Evolutionary conservation across 257 asterid species (phyloP), one percentile per base, ranked within the genome.

Genomic region (Mentha longifolia): DNA sequence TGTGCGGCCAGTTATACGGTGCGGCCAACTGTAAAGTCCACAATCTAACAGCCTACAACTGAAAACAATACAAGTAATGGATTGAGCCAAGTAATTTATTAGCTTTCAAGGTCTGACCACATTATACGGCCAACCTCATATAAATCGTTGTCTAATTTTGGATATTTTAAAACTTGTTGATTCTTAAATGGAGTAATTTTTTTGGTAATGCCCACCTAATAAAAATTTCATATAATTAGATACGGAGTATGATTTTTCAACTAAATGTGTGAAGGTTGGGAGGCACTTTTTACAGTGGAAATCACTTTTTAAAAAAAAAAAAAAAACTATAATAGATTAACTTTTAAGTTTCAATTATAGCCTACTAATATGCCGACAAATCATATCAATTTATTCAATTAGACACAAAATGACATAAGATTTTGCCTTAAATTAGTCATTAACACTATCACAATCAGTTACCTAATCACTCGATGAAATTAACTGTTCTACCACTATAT

Each of bases 281-380:
- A 37, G 58, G 30, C 67, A 63, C 39, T 72, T 57, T 54, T 60
- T 8, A 52, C 42, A 57, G 74, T 81, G 69, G 79, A 47, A 68
- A 52, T 28, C 19, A 16, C 37, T 56, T 42, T 81, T 72, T 67
- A 61, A 63, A n/a, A n/a, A n/a, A n/a, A n/a, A n/a, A n/a, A n/a
- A n/a, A n/a, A n/a, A n/a, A n/a, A n/a, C n/a, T 81, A 83, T 70
- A 59, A 42, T 41, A 8, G 78, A 83, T 80, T 82, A 72, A 64
- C 78, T 55, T 69, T 68, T 62, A 79, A 77, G 79, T 63, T 76
- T 74, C 79, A 84, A 88, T 86, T 65, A 80, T 84, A 67, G 57
- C 78, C 74, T 84, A 78, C 85, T 78, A 69, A 85, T 81, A 61
- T 71, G 76, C 80, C 76, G 80, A 82, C 91, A 82, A 77, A 77